phyloP scores from a whole-genome alignment of 345 rosid species.

The Psidium friedrichsthalianum region DNA sequence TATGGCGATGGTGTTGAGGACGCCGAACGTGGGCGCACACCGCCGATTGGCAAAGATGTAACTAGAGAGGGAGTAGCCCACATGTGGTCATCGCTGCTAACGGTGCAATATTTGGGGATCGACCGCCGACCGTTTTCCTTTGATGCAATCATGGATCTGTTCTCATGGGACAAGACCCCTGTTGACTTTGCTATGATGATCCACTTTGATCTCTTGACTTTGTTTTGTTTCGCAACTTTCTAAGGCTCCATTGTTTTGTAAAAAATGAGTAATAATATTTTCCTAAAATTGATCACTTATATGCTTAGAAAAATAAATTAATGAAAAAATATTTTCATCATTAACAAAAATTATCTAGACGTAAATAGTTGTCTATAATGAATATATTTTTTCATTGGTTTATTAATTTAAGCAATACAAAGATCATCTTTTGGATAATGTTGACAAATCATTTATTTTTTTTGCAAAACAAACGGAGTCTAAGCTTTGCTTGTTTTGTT shows the following conservation, averaged over 20 bases:
- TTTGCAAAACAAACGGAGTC: too few species aligned
- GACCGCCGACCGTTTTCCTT: neutral
- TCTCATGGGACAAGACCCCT: neutral
- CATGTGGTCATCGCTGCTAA: neutral
- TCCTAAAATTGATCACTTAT: too few species aligned
- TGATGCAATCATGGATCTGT: neutral
- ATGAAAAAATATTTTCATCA: too few species aligned
- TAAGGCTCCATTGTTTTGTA: too few species aligned
- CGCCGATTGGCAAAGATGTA: neutral
- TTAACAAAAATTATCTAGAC: too few species aligned
- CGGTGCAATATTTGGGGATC: neutral
- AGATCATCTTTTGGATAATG: too few species aligned
- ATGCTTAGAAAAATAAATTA: too few species aligned
- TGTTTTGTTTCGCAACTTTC: neutral
- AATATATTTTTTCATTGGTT: too few species aligned
- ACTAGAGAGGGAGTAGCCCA: neutral
- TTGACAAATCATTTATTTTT: too few species aligned
- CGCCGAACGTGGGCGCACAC: neutral
- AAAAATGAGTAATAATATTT: too few species aligned
- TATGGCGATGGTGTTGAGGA: neutral
- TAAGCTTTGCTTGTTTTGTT: neutral
- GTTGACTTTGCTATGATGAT: neutral
- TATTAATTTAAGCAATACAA: too few species aligned
- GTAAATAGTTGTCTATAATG: too few species aligned
- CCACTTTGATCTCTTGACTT: neutral